Base-by-base conservation (phyloP, 345 rosid species). In the Odontarrhena argentea region DNA sequence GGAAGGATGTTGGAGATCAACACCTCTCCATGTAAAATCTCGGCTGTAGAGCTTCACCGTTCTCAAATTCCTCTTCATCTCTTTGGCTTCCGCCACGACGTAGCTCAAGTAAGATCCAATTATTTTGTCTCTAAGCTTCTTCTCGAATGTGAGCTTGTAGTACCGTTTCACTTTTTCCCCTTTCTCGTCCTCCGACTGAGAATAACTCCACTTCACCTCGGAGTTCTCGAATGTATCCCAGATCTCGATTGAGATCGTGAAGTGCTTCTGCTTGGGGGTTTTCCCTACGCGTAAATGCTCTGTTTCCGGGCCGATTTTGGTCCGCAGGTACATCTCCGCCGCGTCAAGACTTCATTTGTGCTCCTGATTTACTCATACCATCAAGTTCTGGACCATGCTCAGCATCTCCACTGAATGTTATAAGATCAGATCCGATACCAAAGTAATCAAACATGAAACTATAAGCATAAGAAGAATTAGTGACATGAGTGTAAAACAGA, bases 1-100 rank as follows among this genome's bases (percentile, higher is more conserved):
- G 0, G 85, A 64, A 0, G 87, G 85, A 53, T 85, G 89, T 3
- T 85, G 81, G 1, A 85, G 75, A 22, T 55, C 76, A 41, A 85
- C 41, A 2, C 79, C 77, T 4, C 80, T 81, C 86, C 89, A 85
- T 40, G 30, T 63, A 50, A 28, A 69, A 10, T 74, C 83, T 8
- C 69, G 40, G 45, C 68, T 80, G 24, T 82, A 78, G 1, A 79
- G 78, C 81, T 74, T 82, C 9, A 82, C 66, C 3, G 46, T 77
- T 54, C 74, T 82, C 12, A 67, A 14, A 18, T 77, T 69, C 52
- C 68, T 64, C 52, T 79, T 79, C 8, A 85, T 73, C 38, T 40
- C 58, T 4, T 82, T 66, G 0, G 83, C 76, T 44, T 65, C 49
- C 0, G 25, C 64, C 6, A 78, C 36, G 9, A 80, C 79, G 15